Evolutionary conservation across 768 basidiomycete species (phyloP).

Genomic region (Pleurotus eryngii): DNA sequence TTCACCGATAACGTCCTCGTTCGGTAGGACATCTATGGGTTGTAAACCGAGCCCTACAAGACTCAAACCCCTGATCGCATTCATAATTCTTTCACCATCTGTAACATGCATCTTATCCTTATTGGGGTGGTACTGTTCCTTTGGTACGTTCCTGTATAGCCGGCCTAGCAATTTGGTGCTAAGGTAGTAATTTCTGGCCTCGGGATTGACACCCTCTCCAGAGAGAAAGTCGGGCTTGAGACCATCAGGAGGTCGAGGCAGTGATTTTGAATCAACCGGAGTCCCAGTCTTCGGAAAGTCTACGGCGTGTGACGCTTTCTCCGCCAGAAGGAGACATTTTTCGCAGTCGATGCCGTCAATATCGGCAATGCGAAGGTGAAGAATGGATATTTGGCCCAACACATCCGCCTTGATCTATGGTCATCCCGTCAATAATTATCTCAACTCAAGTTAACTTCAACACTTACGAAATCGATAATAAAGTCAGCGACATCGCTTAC

Average conservation of each 20-base stretch:
- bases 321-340: slow-evolving; percentile 39
- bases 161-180: slow-evolving; percentile 41
- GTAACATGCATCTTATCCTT: slow-evolving; percentile 8
- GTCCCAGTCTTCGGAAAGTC: slow-evolving; percentile 46
- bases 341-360: slow-evolving; percentile 26
- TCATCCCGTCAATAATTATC: too few species aligned
- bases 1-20: slow-evolving; percentile 28
- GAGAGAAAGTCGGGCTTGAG: slow-evolving; percentile 41
- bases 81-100: slow-evolving; percentile 17
- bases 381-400: slow-evolving; percentile 37
- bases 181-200: slow-evolving; percentile 28
- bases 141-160: slow-evolving; percentile 42
- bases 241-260: slow-evolving; percentile 25
- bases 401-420: slow-evolving; percentile 33
- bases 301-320: slow-evolving; percentile 44
- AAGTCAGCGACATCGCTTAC: slow-evolving; percentile 45
- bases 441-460: not conserved
- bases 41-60: slow-evolving; percentile 31
- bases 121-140: slow-evolving; percentile 26
- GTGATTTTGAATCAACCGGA: slow-evolving; percentile 29
- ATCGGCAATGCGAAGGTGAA: slow-evolving; percentile 44
- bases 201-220: slow-evolving; percentile 31
- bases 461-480: slow-evolving; percentile 42
- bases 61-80: slow-evolving; percentile 19
- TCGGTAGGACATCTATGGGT: slow-evolving; percentile 14